A percentile compares a stretch with the other conserved stretches of the same genome.
These are phyloP conservation scores for Laetiporus sulphureus DNA, from an alignment of 1,284 basidiomycete genomes.

Conservation along the genomic window DNA sequence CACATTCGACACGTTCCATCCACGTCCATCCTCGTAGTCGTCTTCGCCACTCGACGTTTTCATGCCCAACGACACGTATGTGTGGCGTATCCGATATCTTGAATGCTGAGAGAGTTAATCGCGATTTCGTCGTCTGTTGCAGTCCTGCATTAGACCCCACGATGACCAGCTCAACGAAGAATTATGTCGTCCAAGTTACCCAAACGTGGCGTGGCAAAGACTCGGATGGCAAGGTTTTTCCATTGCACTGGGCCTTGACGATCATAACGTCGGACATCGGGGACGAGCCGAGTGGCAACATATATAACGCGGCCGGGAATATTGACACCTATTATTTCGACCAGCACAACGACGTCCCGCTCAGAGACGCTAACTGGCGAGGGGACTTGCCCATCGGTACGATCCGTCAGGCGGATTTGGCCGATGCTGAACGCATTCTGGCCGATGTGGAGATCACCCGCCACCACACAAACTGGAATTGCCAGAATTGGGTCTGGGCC, in stretches of 20 bases:
- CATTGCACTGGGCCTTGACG: slow-evolving; percentile 19
- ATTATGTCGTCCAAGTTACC: slow-evolving; percentile 13
- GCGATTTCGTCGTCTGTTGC: too few species aligned
- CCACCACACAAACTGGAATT: slow-evolving; percentile 15
- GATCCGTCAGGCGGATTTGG: slow-evolving; percentile 10
- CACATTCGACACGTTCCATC: too few species aligned
- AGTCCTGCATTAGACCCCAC: too few species aligned
- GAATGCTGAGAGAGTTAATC: too few species aligned
- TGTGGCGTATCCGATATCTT: too few species aligned
- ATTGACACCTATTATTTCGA: slow-evolving; percentile 19
- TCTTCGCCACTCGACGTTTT: too few species aligned
- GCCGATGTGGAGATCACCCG: slow-evolving; percentile 13
- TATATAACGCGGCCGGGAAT: slow-evolving; percentile 18
- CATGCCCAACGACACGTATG: too few species aligned
- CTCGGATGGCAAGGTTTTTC: slow-evolving; percentile 12
- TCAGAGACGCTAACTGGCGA: slow-evolving; percentile 17
- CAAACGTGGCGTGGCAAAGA: slow-evolving; percentile 18
- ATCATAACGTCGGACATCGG: slow-evolving; percentile 14
- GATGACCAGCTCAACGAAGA: too few species aligned
- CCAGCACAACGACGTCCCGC: slow-evolving; percentile 7
- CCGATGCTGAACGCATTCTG: slow-evolving; percentile 14
- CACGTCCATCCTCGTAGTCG: too few species aligned
- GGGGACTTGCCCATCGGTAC: slow-evolving; percentile 14
- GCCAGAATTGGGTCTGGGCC: slow-evolving; percentile 18
- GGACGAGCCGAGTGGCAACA: slow-evolving; percentile 10